These are phyloP conservation scores for Centrapalus pauciflorus DNA, from an alignment of 129 eudicot species.

Conservation along the genomic window DNA sequence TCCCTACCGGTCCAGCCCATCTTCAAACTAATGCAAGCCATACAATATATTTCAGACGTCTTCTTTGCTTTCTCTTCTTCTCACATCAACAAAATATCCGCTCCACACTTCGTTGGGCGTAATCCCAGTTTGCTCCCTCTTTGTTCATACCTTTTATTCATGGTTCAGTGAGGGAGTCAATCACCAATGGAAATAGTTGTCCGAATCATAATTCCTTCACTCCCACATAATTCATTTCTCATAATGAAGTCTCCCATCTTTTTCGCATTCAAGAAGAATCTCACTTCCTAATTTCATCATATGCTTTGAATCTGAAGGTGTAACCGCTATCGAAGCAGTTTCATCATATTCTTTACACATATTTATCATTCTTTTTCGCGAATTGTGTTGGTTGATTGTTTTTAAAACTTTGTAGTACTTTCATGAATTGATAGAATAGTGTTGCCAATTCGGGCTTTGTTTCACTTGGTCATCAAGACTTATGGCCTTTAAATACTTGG, in stretches of 20 bases:
- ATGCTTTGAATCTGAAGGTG: constrained; percentile 79
- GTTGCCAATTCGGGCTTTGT: no score
- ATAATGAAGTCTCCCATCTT: constrained; percentile 10
- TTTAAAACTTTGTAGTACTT: no score
- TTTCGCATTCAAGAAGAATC: constrained; percentile 31
- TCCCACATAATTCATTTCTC: constrained; percentile 29
- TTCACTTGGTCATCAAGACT: no score
- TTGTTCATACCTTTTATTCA: constrained; percentile 17
- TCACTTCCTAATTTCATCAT: constrained; percentile 37
- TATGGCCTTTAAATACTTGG: no score
- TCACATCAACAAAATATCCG: constrained; percentile 5
- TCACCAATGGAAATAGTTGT: constrained; percentile 52
- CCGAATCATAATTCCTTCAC: constrained; percentile 25
- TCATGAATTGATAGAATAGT: no score
- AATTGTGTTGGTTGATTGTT: no score
- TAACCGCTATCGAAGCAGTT: constrained; percentile 41
- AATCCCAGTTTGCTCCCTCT: constrained; percentile 30
- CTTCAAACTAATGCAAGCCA: constrained; percentile 9
- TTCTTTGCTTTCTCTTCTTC: background rate
- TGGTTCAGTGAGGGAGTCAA: constrained; percentile 30
- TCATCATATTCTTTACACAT: no score
- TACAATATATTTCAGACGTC: background rate
- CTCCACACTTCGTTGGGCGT: background rate
- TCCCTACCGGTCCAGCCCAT: background rate
- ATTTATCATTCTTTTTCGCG: no score